These are phyloP conservation scores for Phytophthora agathidicida DNA, from an alignment of 352 stramenopile genomes.

Conservation along the genomic window DNA sequence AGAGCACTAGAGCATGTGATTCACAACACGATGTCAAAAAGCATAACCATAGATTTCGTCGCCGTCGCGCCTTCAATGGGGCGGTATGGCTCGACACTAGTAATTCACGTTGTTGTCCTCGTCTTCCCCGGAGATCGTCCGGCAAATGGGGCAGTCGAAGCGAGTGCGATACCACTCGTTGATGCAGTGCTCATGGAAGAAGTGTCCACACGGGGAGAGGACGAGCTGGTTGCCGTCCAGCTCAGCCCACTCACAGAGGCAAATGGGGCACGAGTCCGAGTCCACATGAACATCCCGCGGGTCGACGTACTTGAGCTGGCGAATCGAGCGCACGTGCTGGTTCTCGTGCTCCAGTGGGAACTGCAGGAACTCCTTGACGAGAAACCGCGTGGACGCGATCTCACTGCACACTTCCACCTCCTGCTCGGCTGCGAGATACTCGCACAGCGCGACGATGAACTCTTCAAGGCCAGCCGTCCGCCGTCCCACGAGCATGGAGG, in stretches of 20 bases:
- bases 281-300: constrained; percentile 82
- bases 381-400: constrained; percentile 68
- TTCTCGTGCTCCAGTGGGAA: constrained; percentile 83
- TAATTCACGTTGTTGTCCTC: constrained; percentile 26
- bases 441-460: constrained; percentile 77
- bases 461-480: constrained; percentile 76
- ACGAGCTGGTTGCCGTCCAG: constrained; percentile 85
- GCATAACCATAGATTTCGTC: constrained; percentile 36
- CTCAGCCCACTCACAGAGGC: constrained; percentile 83
- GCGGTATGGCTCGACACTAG: constrained; percentile 10
- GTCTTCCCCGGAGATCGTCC: constrained; percentile 74
- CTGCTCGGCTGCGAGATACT: constrained; percentile 63
- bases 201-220: constrained; percentile 82
- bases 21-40: constrained; percentile 20
- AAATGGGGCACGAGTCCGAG: constrained; percentile 84
- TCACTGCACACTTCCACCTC: constrained; percentile 66
- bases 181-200: constrained; percentile 90
- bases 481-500: constrained; percentile 56
- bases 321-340: constrained; percentile 83
- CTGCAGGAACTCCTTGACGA: constrained; percentile 86
- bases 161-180: constrained; percentile 90
- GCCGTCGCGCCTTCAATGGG: constrained; percentile 4
- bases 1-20: constrained; percentile 13
- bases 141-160: constrained; percentile 90
- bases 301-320: constrained; percentile 86